phyloP scores from a whole-genome alignment of 306 rosid species.

The Ammopiptanthus mongolicus region DNA sequence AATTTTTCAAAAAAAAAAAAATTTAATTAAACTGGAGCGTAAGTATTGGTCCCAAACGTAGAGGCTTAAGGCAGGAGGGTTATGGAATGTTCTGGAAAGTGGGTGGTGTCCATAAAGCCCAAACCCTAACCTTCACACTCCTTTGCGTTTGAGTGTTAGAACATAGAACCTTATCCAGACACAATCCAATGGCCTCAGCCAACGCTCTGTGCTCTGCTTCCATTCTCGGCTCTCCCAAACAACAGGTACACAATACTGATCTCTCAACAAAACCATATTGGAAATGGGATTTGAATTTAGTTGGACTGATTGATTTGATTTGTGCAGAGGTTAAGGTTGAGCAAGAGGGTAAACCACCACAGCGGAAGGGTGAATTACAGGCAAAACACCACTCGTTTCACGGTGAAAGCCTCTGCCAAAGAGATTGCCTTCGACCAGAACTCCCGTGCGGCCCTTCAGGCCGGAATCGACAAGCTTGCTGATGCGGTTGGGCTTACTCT shows the following conservation, averaged over 20 bases:
- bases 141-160: too few relatives aligned
- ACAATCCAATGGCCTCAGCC: constrained; percentile 77
- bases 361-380: constrained; percentile 54
- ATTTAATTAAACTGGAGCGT: too few relatives aligned
- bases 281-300: too few relatives aligned
- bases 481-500: constrained; percentile 93
- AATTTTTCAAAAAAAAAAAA: too few relatives aligned
- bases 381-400: constrained; percentile 45
- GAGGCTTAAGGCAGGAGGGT: constrained; percentile 15
- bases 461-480: constrained; percentile 89
- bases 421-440: constrained; percentile 83
- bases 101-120: not conserved
- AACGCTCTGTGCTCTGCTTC: constrained; percentile 38
- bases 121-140: constrained; percentile 24
- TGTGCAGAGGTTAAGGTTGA: constrained; percentile 46
- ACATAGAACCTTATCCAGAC: too few relatives aligned
- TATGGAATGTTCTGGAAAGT: constrained; percentile 62
- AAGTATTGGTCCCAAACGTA: too few relatives aligned
- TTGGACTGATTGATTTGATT: too few relatives aligned
- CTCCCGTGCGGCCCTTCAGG: constrained; percentile 67
- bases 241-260: not conserved
- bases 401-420: constrained; percentile 60
- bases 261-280: too few relatives aligned
- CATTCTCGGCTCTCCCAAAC: constrained; percentile 21
- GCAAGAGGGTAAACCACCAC: constrained; percentile 33